Percentiles rank a stretch among this genome's conserved stretches.
These are phyloP conservation scores for Escovopsis weberi DNA, from an alignment of 2,329 filamentous ascomycete species.

Conservation along the genomic window DNA sequence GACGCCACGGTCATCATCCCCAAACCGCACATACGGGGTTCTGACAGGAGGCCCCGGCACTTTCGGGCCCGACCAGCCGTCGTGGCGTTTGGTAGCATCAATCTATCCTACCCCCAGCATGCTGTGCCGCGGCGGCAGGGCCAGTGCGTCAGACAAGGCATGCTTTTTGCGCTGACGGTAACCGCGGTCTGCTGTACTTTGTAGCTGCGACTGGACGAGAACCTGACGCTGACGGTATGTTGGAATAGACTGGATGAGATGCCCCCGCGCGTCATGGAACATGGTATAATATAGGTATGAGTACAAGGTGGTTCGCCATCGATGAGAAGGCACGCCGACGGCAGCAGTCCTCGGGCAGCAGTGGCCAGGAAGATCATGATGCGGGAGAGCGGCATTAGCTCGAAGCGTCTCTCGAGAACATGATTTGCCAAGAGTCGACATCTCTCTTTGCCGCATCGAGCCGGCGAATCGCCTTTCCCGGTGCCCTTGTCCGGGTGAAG, in stretches of 20 bases:
- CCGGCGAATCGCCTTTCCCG: too few species aligned
- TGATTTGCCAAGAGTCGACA: too few species aligned
- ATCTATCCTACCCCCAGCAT: slow-evolving; percentile 19
- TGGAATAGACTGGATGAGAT: slow-evolving; percentile 11
- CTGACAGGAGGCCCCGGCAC: slow-evolving; percentile 9
- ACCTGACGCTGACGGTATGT: slow-evolving; percentile 21
- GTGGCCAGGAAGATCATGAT: slow-evolving; percentile 5
- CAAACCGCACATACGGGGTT: slow-evolving; percentile 20
- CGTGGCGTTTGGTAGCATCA: slow-evolving; percentile 21
- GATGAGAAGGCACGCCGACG: slow-evolving; percentile 11
- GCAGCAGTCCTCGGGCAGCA: slow-evolving; percentile 9
- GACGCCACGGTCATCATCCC: slow-evolving; percentile 22
- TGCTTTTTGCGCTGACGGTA: slow-evolving; percentile 13
- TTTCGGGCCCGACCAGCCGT: slow-evolving; percentile 18
- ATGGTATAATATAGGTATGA: slow-evolving; percentile 7
- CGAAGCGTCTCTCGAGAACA: too few species aligned
- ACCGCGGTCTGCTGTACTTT: slow-evolving; percentile 28
- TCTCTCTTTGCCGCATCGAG: too few species aligned
- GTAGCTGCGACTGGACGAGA: slow-evolving; percentile 24
- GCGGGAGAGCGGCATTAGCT: too few species aligned
- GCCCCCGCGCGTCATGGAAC: slow-evolving; percentile 10
- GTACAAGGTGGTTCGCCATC: slow-evolving; percentile 10
- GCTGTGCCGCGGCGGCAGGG: slow-evolving; percentile 24
- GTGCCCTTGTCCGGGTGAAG: too few species aligned
- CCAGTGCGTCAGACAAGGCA: slow-evolving; percentile 15